Conservation (phyloP, 176 grass and related monocot genomes). For the Poa pratensis region DNA sequence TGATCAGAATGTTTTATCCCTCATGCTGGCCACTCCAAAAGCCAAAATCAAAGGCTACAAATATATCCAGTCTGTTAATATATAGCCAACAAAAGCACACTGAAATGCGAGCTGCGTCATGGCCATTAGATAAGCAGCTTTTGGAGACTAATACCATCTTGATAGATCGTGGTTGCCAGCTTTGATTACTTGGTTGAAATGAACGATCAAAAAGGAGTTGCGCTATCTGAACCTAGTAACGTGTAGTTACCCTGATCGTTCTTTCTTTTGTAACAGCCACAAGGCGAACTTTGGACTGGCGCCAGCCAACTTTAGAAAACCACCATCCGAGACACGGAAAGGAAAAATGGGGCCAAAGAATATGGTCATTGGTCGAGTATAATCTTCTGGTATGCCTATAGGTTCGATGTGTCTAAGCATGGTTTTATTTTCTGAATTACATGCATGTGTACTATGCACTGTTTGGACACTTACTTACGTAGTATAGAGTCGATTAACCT, state of each 20-base stretch:
- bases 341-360: neutral
- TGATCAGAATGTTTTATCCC: neutral
- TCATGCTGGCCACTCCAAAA: conserved; percentile 12
- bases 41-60: neutral
- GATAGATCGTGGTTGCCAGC: conserved; percentile 14
- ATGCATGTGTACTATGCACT: neutral
- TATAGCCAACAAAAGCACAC: conserved; percentile 24
- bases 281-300: conserved; percentile 3
- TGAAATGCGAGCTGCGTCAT: conserved; percentile 59
- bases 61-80: neutral
- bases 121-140: conserved; percentile 47
- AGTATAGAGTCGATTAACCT: too few relatives aligned
- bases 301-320: conserved; percentile 2
- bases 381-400: neutral
- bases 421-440: neutral
- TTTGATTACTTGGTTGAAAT: conserved; percentile 39
- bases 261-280: neutral
- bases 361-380: neutral
- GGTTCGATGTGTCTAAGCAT: neutral
- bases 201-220: conserved; percentile 18
- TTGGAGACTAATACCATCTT: conserved; percentile 31
- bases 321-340: neutral
- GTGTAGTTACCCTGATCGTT: conserved; percentile 21
- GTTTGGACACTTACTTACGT: neutral
- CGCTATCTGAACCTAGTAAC: neutral